phyloP scores from a whole-genome alignment of 345 rosid species.

The Boechera divaricarpa region DNA sequence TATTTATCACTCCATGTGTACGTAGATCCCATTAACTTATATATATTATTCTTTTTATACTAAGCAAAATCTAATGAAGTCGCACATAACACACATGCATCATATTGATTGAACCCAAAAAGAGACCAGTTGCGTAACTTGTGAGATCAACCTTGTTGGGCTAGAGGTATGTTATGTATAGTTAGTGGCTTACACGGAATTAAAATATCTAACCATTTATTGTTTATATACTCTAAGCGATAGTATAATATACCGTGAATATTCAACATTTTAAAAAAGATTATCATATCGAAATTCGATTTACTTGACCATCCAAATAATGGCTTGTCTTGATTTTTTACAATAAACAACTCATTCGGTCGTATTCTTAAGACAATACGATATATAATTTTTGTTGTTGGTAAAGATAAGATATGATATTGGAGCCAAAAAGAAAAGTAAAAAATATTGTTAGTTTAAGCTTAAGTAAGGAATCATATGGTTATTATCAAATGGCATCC shows the following conservation, averaged over 20 bases:
- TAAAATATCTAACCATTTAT: background rate
- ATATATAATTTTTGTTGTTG: background rate
- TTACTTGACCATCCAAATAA: conserved; percentile 7
- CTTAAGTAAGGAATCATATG: background rate
- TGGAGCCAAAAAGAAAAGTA: background rate
- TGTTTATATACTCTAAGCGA: too few species aligned
- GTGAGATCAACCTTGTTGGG: background rate
- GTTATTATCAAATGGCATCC: background rate
- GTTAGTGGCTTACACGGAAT: background rate
- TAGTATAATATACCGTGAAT: background rate
- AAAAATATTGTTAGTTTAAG: background rate
- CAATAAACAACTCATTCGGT: background rate
- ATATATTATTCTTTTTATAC: background rate
- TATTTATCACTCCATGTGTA: too few species aligned
- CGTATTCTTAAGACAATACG: background rate
- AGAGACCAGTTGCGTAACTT: background rate
- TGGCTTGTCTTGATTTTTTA: background rate
- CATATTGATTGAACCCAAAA: background rate
- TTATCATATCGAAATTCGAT: background rate
- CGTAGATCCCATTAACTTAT: too few species aligned
- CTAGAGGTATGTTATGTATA: background rate
- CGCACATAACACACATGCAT: background rate
- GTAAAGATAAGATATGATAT: background rate
- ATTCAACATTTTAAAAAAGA: background rate
- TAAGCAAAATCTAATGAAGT: background rate